Evolutionary conservation across 257 asterid genomes (phyloP), one percentile per base, ranked within the genome.

Genomic region (Dorcoceras hygrometricum): DNA sequence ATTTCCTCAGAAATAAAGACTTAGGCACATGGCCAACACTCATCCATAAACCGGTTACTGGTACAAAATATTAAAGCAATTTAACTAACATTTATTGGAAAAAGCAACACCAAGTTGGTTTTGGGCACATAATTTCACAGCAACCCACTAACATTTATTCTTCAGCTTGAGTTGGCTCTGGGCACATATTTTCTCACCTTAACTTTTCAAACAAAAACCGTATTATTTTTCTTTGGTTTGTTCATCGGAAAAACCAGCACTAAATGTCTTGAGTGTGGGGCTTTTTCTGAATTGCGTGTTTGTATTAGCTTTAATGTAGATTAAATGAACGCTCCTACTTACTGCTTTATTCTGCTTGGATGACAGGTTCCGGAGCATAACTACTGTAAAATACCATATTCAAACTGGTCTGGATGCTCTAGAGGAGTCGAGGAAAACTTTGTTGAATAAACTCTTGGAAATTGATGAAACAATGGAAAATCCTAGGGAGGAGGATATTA

Each of bases 331-430:
- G 64, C 66, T 46, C 8, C 26, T 58, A 46, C 50, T 69, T 62
- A 56, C 57, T 34, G 51, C 61, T 66, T 60, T 36, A 18, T 71
- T 8, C 57, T 25, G 60, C 70, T 63, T 77, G 78, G 64, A 76
- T 65, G 72, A 69, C 92, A 93, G 97, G 79, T 90, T 88, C 72
- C 87, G 86, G 75, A 90, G 96, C 90, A 79, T 82, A 71, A 79
- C 88, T 66, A 58, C 88, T 56, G 70, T 91, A 32, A 85, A 85
- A 72, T 88, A 84, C 79, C 85, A 82, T 67, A 73, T 93, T 76
- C 95, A 93, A 83, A 88, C 97, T 73, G 90, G 96, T 68, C 71
- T 90, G 85, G 95, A 85, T 86, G 76, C 89, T 63, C 78, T 93
- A 76, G 95, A 88, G 77, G 91, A 69, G 72, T 88, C 92, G 3